Conservation (phyloP, 2,329 filamentous ascomycete genomes). For the Aspergillus sp. region DNA sequence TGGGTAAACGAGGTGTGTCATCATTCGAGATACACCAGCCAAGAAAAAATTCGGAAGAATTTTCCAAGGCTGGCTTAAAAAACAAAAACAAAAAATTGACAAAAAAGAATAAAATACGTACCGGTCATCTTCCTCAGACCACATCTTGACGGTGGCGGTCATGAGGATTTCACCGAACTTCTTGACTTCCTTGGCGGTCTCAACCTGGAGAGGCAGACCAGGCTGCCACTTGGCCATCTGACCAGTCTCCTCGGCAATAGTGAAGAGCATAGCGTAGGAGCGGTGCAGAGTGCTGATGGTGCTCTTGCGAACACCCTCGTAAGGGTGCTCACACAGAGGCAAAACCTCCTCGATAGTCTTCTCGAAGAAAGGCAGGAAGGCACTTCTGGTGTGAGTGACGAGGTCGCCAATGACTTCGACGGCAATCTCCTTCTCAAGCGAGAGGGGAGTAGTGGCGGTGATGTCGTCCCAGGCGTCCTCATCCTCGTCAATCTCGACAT, state of each 20-base stretch:
- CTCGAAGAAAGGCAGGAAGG: conserved; percentile 80
- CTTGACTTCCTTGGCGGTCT: conserved; percentile 72
- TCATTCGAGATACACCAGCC: conserved; percentile 50
- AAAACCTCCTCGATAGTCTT: conserved; percentile 78
- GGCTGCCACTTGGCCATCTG: conserved; percentile 79
- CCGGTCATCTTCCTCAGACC: conserved; percentile 89
- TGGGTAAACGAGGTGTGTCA: conserved; percentile 91
- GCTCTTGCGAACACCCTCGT: conserved; percentile 90
- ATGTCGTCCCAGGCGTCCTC: conserved; percentile 83
- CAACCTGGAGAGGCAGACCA: conserved; percentile 75
- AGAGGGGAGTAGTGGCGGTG: conserved; percentile 78
- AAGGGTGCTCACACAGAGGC: conserved; percentile 78
- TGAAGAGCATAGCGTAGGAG: conserved; percentile 85
- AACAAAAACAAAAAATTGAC: conserved; percentile 15
- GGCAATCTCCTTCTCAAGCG: conserved; percentile 95
- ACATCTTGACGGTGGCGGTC: conserved; percentile 76
- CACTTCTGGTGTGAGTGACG: conserved; percentile 75
- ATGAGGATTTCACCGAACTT: conserved; percentile 84
- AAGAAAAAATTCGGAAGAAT: neutral
- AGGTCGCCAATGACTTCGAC: conserved; percentile 93
- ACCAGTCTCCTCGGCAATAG: conserved; percentile 75
- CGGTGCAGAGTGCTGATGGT: conserved; percentile 90
- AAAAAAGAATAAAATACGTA: conserved; percentile 52
- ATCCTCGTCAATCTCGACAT: conserved; percentile 68
- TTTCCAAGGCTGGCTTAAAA: conserved; percentile 15